Evolutionary conservation across 768 basidiomycete genomes (phyloP).

Genomic region (Leccinum barrowsii): DNA sequence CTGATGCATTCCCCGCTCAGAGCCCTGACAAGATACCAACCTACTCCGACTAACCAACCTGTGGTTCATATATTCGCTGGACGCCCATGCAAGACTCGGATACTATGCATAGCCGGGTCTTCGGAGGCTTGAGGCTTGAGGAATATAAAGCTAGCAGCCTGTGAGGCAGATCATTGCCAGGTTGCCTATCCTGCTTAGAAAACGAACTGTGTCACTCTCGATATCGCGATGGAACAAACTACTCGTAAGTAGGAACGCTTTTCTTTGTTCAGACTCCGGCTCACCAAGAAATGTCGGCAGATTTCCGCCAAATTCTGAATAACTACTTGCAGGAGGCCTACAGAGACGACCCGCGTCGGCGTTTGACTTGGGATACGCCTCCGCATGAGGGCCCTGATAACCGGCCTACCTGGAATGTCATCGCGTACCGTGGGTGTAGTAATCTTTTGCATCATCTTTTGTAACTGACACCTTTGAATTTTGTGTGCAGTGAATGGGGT

Average conservation of each 20-base stretch:
- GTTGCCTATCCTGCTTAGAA: background rate
- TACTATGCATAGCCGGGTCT: constrained; percentile 10
- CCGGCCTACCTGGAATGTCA: constrained; percentile 22
- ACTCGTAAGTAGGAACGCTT: constrained; percentile 8
- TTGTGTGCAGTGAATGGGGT: constrained; percentile 13
- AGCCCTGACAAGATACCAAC: constrained; percentile 4
- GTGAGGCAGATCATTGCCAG: background rate
- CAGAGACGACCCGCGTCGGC: constrained; percentile 12
- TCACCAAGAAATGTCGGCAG: constrained; percentile 8
- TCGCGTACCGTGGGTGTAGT: constrained; percentile 19
- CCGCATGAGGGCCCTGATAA: constrained; percentile 16
- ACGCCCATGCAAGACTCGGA: background rate
- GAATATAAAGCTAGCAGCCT: constrained; percentile 15
- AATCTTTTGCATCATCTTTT: background rate
- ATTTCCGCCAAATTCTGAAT: constrained; percentile 21
- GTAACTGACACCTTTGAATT: background rate
- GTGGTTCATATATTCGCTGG: constrained; percentile 10
- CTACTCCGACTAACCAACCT: constrained; percentile 19
- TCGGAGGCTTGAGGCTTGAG: background rate
- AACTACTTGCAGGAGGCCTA: constrained; percentile 19
- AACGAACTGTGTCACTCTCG: background rate
- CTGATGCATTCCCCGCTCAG: background rate
- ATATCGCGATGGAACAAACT: constrained; percentile 4
- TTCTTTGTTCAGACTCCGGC: background rate
- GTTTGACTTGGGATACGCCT: constrained; percentile 17